Conservation (phyloP, 768 basidiomycete genomes). For the Mycena metata region DNA sequence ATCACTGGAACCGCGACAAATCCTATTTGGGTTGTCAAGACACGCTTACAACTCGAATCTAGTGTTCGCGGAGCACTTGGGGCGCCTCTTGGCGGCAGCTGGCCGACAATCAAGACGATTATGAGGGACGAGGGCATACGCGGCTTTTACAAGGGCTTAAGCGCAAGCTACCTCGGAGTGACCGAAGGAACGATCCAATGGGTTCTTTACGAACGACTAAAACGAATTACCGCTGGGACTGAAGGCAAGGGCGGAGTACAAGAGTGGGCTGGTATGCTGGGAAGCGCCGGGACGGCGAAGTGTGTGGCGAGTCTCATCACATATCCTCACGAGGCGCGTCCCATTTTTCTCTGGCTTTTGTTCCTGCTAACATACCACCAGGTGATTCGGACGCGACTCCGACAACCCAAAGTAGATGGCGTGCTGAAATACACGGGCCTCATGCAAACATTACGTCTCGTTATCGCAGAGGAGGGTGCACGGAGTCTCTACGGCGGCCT, state of each 20-base stretch:
- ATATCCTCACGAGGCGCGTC: conserved; percentile 95
- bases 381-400: conserved; percentile 93
- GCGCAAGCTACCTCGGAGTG: conserved; percentile 95
- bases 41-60: conserved; percentile 82
- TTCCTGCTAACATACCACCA: conserved; percentile 45
- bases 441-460: conserved; percentile 83
- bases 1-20: conserved; percentile 93
- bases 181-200: conserved; percentile 98
- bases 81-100: conserved; percentile 64
- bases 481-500: conserved; percentile 91
- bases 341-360: conserved; percentile 6
- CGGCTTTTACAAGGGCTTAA: conserved; percentile 96
- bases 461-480: conserved; percentile 92
- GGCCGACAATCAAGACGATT: conserved; percentile 78
- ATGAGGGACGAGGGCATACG: conserved; percentile 83
- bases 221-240: conserved; percentile 69
- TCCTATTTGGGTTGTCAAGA: conserved; percentile 99
- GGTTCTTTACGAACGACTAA: conserved; percentile 95
- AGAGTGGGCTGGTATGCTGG: conserved; percentile 88
- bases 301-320: conserved; percentile 94
- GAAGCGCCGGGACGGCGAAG: conserved; percentile 94
- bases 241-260: conserved; percentile 68
- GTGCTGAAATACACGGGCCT: conserved; percentile 89
- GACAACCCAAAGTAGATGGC: conserved; percentile 88
- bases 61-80: conserved; percentile 32